Evolutionary conservation across 345 rosid genomes (phyloP).

Genomic region (Excoecaria cochinchinensis): DNA sequence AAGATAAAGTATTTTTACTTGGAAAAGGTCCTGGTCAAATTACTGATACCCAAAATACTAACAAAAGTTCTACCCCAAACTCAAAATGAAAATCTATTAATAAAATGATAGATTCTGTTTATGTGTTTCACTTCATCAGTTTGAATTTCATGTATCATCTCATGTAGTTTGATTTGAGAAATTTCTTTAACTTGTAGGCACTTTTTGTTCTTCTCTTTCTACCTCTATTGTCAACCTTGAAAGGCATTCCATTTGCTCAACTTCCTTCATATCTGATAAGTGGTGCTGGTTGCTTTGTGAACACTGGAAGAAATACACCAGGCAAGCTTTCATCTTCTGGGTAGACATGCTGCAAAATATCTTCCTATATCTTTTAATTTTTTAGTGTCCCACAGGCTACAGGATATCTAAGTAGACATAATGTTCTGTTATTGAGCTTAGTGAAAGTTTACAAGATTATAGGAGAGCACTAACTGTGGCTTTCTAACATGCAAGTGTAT

Average conservation of each 20-base stretch:
- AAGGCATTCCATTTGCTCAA: slow-evolving; percentile 67
- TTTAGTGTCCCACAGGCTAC: background rate
- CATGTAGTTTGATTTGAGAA: slow-evolving; percentile 11
- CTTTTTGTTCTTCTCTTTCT: slow-evolving; percentile 73
- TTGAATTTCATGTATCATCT: background rate
- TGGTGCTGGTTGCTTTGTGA: slow-evolving; percentile 83
- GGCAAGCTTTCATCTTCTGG: slow-evolving; percentile 41
- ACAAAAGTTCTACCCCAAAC: background rate
- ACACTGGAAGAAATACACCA: slow-evolving; percentile 47
- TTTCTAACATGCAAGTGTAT: background rate
- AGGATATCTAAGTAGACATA: too few relatives aligned
- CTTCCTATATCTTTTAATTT: background rate
- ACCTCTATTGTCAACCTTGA: slow-evolving; percentile 77
- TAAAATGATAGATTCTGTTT: background rate
- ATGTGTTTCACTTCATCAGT: background rate
- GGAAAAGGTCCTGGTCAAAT: background rate
- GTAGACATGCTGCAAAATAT: background rate
- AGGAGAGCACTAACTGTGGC: too few relatives aligned
- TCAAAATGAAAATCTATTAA: background rate
- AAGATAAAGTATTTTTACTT: background rate
- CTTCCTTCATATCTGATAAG: slow-evolving; percentile 65
- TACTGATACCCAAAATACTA: background rate
- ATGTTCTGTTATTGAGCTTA: too few relatives aligned
- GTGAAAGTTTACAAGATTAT: too few relatives aligned
- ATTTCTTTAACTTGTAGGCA: slow-evolving; percentile 48